Base-by-base conservation (phyloP, 768 basidiomycete species). In the Porpolomopsis calyptriformis region DNA sequence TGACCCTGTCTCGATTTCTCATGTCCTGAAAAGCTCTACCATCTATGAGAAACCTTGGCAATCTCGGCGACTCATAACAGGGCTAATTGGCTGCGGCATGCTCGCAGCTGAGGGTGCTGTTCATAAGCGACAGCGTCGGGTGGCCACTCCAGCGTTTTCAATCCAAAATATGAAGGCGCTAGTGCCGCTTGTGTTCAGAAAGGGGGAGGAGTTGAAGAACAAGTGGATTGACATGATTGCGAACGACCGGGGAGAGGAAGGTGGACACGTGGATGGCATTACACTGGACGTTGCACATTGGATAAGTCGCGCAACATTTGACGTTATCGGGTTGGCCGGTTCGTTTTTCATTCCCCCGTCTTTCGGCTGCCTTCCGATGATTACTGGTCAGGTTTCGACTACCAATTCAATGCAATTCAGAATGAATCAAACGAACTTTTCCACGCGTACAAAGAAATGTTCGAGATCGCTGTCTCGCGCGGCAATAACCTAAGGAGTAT, bases 301-400 rank as follows among this genome's bases (percentile, higher is more conserved):
- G 83, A 62, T 92, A 26, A 84, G 80, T 51, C 73, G 88, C 35
- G 80, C 82, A 7, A 90, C 90, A 0, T 85, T 96, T 55, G 92
- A 94, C 60, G 81, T 93, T 36, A 90, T 96, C 53, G 92, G 90
- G 1, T 60, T 87, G n/a, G 86, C 90, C 34, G 86, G 85, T 86
- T 46, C 38, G 67, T 57, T 19, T 18, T 18, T 23, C 23, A n/a
- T n/a, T 35, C 10, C 42, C 40, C 24, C 20, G 1, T 19, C 10
- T 19, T 23, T 9, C 31, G 22, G 26, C n/a, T 41, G 19, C 18
- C 1, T 6, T 20, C 33, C 19, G 33, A 34, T 35, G 23, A 11
- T 31, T 29, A 29, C 23, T 11, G 23, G 29, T 6, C 42, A 88
- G 87, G 84, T 1, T 94, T 93, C 57, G 85, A 81, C 51, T 93